Evolutionary conservation across 140 eudicot genomes (phyloP).

Genomic region (Anethum foeniculum): DNA sequence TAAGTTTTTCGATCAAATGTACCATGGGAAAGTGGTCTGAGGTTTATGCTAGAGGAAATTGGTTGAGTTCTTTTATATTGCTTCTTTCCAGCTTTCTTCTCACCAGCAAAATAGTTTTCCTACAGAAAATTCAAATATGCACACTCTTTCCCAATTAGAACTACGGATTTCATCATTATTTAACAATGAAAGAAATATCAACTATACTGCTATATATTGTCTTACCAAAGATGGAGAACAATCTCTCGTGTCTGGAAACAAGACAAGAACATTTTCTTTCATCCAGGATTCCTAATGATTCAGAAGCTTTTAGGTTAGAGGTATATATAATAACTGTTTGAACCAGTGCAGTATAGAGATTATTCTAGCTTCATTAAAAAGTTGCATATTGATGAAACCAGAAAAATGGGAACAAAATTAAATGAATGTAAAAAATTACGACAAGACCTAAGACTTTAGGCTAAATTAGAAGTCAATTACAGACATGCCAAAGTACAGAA

Average conservation of each 20-base stretch:
- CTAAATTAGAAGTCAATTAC: neutral
- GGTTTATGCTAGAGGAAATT: conserved; percentile 34
- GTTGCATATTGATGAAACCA: neutral
- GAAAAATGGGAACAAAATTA: neutral
- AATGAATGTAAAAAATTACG: neutral
- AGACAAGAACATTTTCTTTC: conserved; percentile 57
- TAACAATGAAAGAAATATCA: neutral
- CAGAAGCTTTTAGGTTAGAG: conserved; percentile 13
- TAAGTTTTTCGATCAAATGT: conserved; percentile 38
- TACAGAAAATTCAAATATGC: conserved; percentile 20
- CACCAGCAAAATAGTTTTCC: conserved; percentile 60
- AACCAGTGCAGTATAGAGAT: neutral
- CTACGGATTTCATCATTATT: neutral
- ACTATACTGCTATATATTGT: neutral
- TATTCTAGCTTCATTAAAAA: neutral
- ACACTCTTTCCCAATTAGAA: neutral
- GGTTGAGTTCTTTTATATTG: conserved; percentile 40
- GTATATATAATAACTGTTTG: neutral
- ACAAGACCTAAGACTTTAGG: conserved; percentile 4
- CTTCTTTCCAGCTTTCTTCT: conserved; percentile 53
- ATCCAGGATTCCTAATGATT: conserved; percentile 84
- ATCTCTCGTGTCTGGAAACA: conserved; percentile 80
- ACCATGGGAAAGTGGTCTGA: conserved; percentile 45
- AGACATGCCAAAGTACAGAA: neutral
- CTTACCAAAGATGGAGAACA: conserved; percentile 84